These are phyloP conservation scores for Russula dissimulans DNA, from an alignment of 768 basidiomycete species.

Conservation along the genomic window DNA sequence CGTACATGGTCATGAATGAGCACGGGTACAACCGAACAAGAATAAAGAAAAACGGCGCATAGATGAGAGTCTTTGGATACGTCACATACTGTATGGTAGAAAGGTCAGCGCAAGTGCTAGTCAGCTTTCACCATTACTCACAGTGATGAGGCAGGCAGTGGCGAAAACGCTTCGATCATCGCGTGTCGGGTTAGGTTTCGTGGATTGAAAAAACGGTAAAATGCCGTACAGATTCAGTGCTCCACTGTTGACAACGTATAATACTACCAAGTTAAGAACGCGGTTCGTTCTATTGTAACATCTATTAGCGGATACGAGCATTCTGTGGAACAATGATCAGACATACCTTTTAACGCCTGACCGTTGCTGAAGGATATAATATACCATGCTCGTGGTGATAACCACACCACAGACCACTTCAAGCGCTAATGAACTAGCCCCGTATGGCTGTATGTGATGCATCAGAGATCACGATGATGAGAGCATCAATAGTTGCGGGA, in stretches of 20 bases:
- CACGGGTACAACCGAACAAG: constrained; percentile 6
- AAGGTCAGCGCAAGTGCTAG: background rate
- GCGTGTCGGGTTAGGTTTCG: background rate
- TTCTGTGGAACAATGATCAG: background rate
- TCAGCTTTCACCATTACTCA: background rate
- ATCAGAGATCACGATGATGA: background rate
- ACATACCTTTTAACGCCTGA: background rate
- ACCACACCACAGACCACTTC: constrained; percentile 3
- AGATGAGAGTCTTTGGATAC: constrained; percentile 5
- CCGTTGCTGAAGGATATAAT: constrained; percentile 7
- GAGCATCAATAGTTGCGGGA: background rate
- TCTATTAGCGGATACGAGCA: background rate
- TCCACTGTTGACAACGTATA: constrained; percentile 10
- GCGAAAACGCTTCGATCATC: constrained; percentile 1
- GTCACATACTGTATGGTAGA: background rate
- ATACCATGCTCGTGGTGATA: constrained; percentile 8
- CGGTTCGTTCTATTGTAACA: background rate
- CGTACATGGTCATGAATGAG: constrained; percentile 11
- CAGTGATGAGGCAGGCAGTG: background rate
- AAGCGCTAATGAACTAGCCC: background rate
- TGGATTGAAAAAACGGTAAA: background rate
- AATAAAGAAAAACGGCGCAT: constrained; percentile 11
- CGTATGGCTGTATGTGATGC: background rate
- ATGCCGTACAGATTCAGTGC: constrained; percentile 2
- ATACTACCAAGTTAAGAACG: background rate